phyloP scores from a whole-genome alignment of 306 rosid genomes.

The Dryas alaskensis region DNA sequence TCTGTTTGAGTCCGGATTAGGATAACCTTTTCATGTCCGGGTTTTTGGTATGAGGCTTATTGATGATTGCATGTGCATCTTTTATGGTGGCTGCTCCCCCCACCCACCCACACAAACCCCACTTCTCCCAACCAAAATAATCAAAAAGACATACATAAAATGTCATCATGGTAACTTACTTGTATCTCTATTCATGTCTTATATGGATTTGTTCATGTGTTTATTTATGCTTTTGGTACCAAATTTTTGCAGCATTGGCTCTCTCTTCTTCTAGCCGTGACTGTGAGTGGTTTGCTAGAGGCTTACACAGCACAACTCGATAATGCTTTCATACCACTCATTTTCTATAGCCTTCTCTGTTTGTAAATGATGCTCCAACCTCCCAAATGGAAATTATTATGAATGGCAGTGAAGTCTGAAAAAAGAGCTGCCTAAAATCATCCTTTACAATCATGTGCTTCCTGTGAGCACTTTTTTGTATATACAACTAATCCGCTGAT shows the following conservation, averaged over 20 bases:
- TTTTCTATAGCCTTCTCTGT: slow-evolving; percentile 90
- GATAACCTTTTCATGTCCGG: background rate
- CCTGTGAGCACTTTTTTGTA: slow-evolving; percentile 28
- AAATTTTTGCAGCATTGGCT: slow-evolving; percentile 74
- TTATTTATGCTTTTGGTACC: slow-evolving; percentile 24
- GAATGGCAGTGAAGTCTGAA: background rate
- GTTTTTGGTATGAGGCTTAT: background rate
- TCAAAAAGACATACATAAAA: background rate
- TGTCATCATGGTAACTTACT: background rate
- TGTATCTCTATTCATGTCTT: background rate
- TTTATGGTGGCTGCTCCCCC: background rate
- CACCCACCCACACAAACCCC: background rate
- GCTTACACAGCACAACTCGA: slow-evolving; percentile 96
- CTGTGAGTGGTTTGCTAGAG: slow-evolving; percentile 90
- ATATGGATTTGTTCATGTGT: slow-evolving; percentile 4
- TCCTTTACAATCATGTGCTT: slow-evolving; percentile 4
- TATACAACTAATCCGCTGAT: slow-evolving; percentile 26
- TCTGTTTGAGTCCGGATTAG: background rate
- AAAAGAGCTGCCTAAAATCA: background rate
- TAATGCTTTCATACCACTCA: slow-evolving; percentile 89
- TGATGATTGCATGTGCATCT: background rate
- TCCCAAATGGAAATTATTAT: slow-evolving; percentile 4
- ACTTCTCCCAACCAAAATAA: background rate
- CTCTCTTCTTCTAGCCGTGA: slow-evolving; percentile 75
- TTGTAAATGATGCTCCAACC: slow-evolving; percentile 46